Base-by-base conservation (phyloP, 2,329 filamentous ascomycete species). In the Talaromyces verruculosus region DNA sequence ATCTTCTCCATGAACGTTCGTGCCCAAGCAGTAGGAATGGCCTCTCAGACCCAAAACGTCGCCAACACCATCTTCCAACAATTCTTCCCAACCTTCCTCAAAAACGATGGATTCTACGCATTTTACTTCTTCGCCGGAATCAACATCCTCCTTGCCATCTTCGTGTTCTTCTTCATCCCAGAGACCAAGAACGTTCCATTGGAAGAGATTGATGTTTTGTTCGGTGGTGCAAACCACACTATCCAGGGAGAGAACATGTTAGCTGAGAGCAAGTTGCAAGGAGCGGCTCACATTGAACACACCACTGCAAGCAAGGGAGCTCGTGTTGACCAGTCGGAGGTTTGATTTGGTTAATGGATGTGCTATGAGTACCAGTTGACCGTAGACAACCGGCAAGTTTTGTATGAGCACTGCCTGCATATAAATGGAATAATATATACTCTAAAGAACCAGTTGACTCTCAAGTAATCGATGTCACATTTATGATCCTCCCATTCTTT, bases 1-100 rank as follows among this genome's bases (percentile, higher is more conserved):
- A 81, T 90, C 67, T 90, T 90, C 80, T 87, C 84, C 63, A 88
- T 89, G 85, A 90, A 90, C 75, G 85, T 90, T n/a, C 87, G 88
- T 66, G 87, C 88, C 5, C 88, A 90, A 74, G 88, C 88, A 41
- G 87, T 90, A 15, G 88, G 87, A 64, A 90, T 90, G 88, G 87
- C 83, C 47, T 81, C 80, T 47, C 82, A 87, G 72, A 85, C 81
- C 68, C 85, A 87, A 69, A 87, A 90, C 73, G 84, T 90, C 62
- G 87, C 87, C 73, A 89, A 90, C 75, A 83, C 84, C 65, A 85
- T 90, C 70, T 86, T 90, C 72, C 86, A 89, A 75, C 88, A 90
- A 69, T 90, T 90, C 81, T 90, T 90, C 81, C 88, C 88, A 13
- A 84, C 83, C 13, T 90, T 90, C 79, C 82, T 90, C 17, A 80